phyloP scores from a whole-genome alignment of 2,329 filamentous ascomycete genomes.

The Fusarium mangiferae region DNA sequence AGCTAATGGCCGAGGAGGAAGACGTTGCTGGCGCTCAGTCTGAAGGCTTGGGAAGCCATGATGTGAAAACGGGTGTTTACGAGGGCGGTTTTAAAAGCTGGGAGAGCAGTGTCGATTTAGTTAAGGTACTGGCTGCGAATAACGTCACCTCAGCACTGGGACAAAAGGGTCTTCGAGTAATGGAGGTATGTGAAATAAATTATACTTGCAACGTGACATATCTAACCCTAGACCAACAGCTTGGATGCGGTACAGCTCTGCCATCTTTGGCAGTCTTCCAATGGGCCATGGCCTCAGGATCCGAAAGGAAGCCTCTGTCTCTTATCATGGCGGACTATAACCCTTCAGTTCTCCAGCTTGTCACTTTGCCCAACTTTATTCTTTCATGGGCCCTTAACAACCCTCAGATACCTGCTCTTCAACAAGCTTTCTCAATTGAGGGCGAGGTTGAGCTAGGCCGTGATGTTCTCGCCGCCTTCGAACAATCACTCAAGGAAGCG shows the following conservation, averaged over 20 bases:
- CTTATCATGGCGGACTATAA: slow-evolving; percentile 85
- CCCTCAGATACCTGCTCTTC: slow-evolving; percentile 51
- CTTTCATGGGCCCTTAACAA: slow-evolving; percentile 71
- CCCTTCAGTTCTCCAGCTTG: slow-evolving; percentile 77
- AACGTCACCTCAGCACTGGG: slow-evolving; percentile 49
- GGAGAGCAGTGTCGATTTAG: slow-evolving; percentile 86
- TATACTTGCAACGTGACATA: not conserved
- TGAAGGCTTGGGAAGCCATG: slow-evolving; percentile 70
- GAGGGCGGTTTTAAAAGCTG: slow-evolving; percentile 91
- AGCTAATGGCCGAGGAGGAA: slow-evolving; percentile 80
- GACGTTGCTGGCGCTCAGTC: slow-evolving; percentile 49
- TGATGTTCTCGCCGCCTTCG: slow-evolving; percentile 68
- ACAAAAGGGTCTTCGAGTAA: slow-evolving; percentile 54
- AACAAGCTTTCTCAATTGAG: slow-evolving; percentile 59
- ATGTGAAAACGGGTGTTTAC: slow-evolving; percentile 84
- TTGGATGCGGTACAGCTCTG: slow-evolving; percentile 82
- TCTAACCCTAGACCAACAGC: slow-evolving; percentile 55
- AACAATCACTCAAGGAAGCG: slow-evolving; percentile 58
- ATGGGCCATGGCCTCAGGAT: slow-evolving; percentile 54
- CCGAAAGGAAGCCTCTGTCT: slow-evolving; percentile 54
- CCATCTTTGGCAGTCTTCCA: slow-evolving; percentile 78
- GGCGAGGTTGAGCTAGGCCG: slow-evolving; percentile 73
- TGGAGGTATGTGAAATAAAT: slow-evolving; percentile 60
- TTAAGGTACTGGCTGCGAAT: slow-evolving; percentile 69
- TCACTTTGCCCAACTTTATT: slow-evolving; percentile 82